Conservation (phyloP, 1,284 basidiomycete species). For the Puccinia coronata region DNA sequence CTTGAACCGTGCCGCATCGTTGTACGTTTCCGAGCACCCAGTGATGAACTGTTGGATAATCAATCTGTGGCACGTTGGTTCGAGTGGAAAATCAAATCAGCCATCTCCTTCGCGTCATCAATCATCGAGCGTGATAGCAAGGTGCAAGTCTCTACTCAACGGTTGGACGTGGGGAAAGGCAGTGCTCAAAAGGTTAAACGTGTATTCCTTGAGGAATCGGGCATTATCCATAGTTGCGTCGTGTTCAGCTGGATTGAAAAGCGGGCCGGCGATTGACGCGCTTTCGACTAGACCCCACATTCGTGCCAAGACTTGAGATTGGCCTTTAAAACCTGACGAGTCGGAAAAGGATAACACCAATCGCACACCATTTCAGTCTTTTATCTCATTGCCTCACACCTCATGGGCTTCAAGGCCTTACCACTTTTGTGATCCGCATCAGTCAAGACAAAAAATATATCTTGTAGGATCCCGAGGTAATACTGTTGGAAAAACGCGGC, state of each 20-base stretch:
- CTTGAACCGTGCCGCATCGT: conserved; percentile 91
- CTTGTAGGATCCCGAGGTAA: conserved; percentile 88
- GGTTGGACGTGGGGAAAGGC: conserved; percentile 85
- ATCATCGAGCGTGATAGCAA: background rate
- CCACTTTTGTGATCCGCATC: conserved; percentile 98
- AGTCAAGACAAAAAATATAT: conserved; percentile 95
- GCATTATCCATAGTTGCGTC: conserved; percentile 79
- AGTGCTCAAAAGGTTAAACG: conserved; percentile 76
- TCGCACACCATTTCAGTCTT: background rate
- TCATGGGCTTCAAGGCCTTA: background rate
- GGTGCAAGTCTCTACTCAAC: conserved; percentile 33
- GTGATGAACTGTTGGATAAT: conserved; percentile 79
- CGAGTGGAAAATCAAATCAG: background rate
- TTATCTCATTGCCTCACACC: background rate
- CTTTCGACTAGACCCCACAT: conserved; percentile 92
- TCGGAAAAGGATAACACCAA: background rate
- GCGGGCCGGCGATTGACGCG: conserved; percentile 75
- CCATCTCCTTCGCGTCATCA: background rate
- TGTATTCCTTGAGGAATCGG: conserved; percentile 82
- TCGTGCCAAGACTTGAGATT: conserved; percentile 67
- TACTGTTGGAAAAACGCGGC: conserved; percentile 88
- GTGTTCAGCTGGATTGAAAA: conserved; percentile 63
- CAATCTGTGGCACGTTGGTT: conserved; percentile 1
- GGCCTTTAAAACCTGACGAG: conserved; percentile 57
- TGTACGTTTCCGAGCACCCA: conserved; percentile 79